Base-by-base conservation (phyloP, 768 basidiomycete genomes). In the Panus rudis region DNA sequence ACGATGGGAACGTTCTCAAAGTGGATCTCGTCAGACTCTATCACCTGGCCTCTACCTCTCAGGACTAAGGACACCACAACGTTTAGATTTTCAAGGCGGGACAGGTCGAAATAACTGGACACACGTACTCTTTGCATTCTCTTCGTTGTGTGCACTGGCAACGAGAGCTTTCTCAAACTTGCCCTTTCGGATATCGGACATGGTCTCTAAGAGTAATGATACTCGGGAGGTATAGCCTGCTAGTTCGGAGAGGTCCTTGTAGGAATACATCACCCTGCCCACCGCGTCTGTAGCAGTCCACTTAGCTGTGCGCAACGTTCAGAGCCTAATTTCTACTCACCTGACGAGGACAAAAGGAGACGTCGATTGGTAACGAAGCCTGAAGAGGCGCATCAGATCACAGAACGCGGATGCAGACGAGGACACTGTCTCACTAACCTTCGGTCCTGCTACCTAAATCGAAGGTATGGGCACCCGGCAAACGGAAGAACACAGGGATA, bases 351-450 rank as follows among this genome's bases (percentile, higher is more conserved):
- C 13, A 96, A 66, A 8, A 96, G 65, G 28, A 96, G 73, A 17
- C 92, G 75, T 41, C 92, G 72, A 58, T 99, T 99, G n/a, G 94
- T 98, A 13, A 99, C 88, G 57, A 98, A 97, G 39, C 91, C 92
- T 92, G 48, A 13, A 11, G 2, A 23, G 42, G 3, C 16, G 12
- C 23, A 40, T n/a, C 30, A 39, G 26, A 26, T 43, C 20, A 40
- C 39, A 17, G 33, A 27, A 40, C 11, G 26, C 32, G 28, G 7
- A 4, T 23, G 13, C 17, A 45, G 10, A 31, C 28, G 42, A 23
- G n/a, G 27, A 27, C 17, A 21, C 20, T n/a, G 2, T 31, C 23
- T 22, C n/a, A 19, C 16, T 17, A 21, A 86, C 92, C 88, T 75
- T 97, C 92, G 2, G 94, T 96, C 45, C 93, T 74, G 17, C 78